Evolutionary conservation across 139 green algal genomes (phyloP).

Genomic region (Mesostigma viride): DNA sequence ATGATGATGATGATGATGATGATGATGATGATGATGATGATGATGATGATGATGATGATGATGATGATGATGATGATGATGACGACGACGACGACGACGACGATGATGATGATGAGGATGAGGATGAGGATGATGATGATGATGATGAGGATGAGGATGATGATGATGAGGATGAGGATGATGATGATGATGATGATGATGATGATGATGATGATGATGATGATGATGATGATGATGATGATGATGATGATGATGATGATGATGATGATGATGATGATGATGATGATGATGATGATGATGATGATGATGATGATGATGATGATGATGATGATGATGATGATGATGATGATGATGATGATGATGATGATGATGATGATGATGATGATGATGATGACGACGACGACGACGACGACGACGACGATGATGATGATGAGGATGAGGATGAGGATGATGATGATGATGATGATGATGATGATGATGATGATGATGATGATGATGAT

Average conservation of each 20-base stretch:
- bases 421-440: too few species aligned
- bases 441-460: too few species aligned
- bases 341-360: neutral
- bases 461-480: neutral
- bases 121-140: too few species aligned
- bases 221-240: neutral
- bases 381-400: neutral
- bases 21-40: neutral
- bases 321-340: neutral
- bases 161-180: too few species aligned
- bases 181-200: too few species aligned
- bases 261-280: neutral
- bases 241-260: neutral
- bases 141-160: too few species aligned
- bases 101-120: too few species aligned
- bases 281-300: neutral
- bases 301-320: neutral
- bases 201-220: neutral
- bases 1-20: neutral
- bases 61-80: neutral
- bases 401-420: neutral
- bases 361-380: neutral
- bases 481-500: constrained; percentile 10
- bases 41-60: neutral
- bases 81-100: neutral